These are phyloP conservation scores for Penicillium sp. DNA, from an alignment of 2,329 filamentous ascomycete genomes.

Conservation along the genomic window DNA sequence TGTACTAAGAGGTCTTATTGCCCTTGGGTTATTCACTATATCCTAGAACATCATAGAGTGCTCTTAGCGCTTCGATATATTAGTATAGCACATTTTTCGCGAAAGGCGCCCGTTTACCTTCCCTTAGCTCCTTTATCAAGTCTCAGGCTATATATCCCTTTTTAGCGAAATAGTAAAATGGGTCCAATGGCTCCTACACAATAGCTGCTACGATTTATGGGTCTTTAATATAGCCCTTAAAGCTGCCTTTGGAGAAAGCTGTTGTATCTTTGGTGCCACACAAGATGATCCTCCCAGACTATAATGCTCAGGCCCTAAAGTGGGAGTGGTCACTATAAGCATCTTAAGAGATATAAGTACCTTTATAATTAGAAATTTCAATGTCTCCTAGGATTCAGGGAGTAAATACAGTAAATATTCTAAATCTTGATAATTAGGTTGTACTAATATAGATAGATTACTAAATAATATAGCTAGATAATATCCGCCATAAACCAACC, in stretches of 20 bases:
- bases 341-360: slow-evolving; percentile 19
- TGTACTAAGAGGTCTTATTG: slow-evolving; percentile 17
- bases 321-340: slow-evolving; percentile 17
- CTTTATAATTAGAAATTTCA: slow-evolving; percentile 24
- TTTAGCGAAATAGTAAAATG: slow-evolving; percentile 11
- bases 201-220: slow-evolving; percentile 21
- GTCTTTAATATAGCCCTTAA: slow-evolving; percentile 20
- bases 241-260: slow-evolving; percentile 15
- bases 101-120: slow-evolving; percentile 5
- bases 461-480: slow-evolving; percentile 10
- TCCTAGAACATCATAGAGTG: slow-evolving; percentile 14
- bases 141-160: slow-evolving; percentile 6
- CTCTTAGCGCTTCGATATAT: slow-evolving; percentile 11
- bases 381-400: slow-evolving; percentile 1
- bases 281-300: not conserved
- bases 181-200: slow-evolving; percentile 18
- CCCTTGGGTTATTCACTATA: slow-evolving; percentile 16
- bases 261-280: slow-evolving; percentile 14
- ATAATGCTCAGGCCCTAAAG: slow-evolving; percentile 7
- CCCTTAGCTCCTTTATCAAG: slow-evolving; percentile 3
- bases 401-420: slow-evolving; percentile 5
- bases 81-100: slow-evolving; percentile 12
- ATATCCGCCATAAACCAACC: slow-evolving; percentile 9
- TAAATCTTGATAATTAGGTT: not conserved
- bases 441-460: no score